Evolutionary conservation across 306 rosid species (phyloP), one percentile per base, ranked within the genome.

Genomic region (Lathyrus tuberosus): DNA sequence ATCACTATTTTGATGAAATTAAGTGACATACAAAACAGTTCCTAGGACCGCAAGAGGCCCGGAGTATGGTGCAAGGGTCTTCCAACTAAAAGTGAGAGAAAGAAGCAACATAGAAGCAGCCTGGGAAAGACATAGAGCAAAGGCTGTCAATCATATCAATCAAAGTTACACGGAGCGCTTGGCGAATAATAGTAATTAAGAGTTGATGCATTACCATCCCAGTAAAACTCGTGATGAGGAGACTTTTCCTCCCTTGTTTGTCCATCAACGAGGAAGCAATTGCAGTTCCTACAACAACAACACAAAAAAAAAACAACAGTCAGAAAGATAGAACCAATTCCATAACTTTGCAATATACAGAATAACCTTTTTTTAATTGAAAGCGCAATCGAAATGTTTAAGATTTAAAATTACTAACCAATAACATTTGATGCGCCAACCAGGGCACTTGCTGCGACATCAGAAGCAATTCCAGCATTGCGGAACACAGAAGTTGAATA

Each of bases 261-360:
- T 94, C 98, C 98, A 94, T 94, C 90, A 94, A 83, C 38, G 98
- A 90, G 31, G 98, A 94, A 62, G 98, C 97, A 62, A 94, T 62
- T 58, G 86, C 84, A 10, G 98, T 90, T 82, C 98, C 98, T 94
- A 84, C 59, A 83, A 80, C 52, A 60, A 64, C 18, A 43, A 77
- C 35, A 69, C n/a, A n/a, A n/a, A n/a, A n/a, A 76, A 24, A 24
- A 26, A 62, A 70, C 57, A 20, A 11, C 31, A 26, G 80, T 37
- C 59, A 49, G 62, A 76, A 62, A 68, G 80, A 38, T 56, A 46
- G 59, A 78, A 53, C 65, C 33, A 72, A 10, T 46, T 69, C 53
- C n/a, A 52, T 66, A 61, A 18, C n/a, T 44, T 57, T 33, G 51
- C 71, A 49, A 57, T 47, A 26, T 41, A 47, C 22, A 35, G 40